Base-by-base conservation (phyloP, 768 basidiomycete species). In the Amanita phalloides region DNA sequence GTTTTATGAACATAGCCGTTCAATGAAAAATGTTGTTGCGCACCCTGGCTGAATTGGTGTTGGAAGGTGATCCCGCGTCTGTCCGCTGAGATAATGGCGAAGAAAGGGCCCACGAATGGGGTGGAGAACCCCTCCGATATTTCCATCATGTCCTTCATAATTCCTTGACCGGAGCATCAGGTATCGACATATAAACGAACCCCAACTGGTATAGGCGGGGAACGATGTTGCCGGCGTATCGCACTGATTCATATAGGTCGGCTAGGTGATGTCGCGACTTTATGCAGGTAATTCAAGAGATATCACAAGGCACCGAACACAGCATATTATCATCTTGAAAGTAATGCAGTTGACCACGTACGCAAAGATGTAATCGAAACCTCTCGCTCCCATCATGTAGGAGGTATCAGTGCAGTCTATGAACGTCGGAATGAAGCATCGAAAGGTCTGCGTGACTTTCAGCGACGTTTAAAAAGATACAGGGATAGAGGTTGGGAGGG, bases 141-240 rank as follows among this genome's bases (percentile, higher is more conserved):
- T 68, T 99, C 96, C 87, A 99, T 87, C 95, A 98, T 97, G 68
- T 99, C 96, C 76, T 96, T 98, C 95, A 98, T 99, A 55, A 99
- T 71, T 99, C 95, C 74, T 93, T 96, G 51, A 98, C 84, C 3
- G 95, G 95, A 8, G 95, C 94, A 54, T 96, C 95, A 2, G 92
- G 83, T 48, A 97, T 84, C 25, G 92, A 93, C 96, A 99, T 98
- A 76, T 97, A 99, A 33, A 98, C 94, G 0, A 95, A 90, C 17
- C 56, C 96, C 96, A 55, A 99, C 95, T 36, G 88, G 69, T 98
- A 91, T 33, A 90, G 75, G 14, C 92, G 82, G 25, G 92, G 92
- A 45, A 95, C 85, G 65, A 96, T 94, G 65, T 94, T 95, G 63
- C 92, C 91, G 33, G 92, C 92, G 65, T 95, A 99, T 79, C 98